Evolutionary conservation across 1,284 basidiomycete species (phyloP).

Genomic region (Flammula alnicola): DNA sequence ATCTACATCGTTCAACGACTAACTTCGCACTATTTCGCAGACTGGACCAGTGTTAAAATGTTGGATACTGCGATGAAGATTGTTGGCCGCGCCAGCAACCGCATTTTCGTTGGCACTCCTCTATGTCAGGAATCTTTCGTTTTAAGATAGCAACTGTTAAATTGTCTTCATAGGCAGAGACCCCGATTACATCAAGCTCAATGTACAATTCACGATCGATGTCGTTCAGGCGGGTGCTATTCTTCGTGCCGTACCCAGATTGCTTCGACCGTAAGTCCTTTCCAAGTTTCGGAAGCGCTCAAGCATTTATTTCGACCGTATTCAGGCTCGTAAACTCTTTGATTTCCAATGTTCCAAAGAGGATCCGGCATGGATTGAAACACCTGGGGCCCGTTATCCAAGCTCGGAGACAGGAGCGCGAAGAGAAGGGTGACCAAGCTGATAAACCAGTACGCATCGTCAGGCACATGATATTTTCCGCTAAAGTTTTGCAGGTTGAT

Average conservation of each 20-base stretch:
- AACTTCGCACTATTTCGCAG: constrained; percentile 4
- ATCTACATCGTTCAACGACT: too few species aligned
- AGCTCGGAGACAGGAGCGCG: constrained; percentile 35
- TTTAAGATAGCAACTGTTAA: background rate
- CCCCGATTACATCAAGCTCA: constrained; percentile 19
- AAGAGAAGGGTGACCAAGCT: constrained; percentile 11
- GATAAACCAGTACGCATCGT: constrained; percentile 8
- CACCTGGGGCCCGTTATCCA: constrained; percentile 42
- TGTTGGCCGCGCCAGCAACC: constrained; percentile 22
- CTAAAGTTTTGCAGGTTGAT: constrained; percentile 2
- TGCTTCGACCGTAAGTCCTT: constrained; percentile 13
- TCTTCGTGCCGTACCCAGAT: constrained; percentile 3
- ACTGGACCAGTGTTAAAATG: constrained; percentile 14
- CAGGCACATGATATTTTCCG: too few species aligned
- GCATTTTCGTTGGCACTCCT: constrained; percentile 26
- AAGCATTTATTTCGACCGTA: background rate
- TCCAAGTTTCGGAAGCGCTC: background rate
- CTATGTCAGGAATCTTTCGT: constrained; percentile 11
- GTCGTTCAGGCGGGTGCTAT: constrained; percentile 2
- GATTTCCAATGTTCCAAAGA: constrained; percentile 24
- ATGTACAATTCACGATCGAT: constrained; percentile 13
- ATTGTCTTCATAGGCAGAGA: constrained; percentile 15
- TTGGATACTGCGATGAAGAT: constrained; percentile 15
- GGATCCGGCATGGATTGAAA: constrained; percentile 32
- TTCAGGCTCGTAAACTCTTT: constrained; percentile 18